Evolutionary conservation across 75 land plant genomes (phyloP).

Genomic region (Larix kaempferi): DNA sequence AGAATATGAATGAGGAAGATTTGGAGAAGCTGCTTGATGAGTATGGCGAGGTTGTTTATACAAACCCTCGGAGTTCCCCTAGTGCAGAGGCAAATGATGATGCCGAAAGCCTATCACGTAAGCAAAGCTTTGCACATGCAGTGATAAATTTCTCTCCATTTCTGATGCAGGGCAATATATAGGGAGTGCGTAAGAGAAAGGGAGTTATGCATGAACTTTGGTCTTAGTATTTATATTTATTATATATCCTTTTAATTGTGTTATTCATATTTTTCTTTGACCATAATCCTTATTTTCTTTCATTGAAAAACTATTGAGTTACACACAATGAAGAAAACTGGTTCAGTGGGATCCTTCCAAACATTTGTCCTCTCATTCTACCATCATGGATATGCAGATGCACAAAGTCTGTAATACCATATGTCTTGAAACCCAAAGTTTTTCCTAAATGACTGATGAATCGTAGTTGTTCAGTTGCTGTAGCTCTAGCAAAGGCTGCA

Average conservation of each 20-base stretch:
- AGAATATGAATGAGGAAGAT: slow-evolving; percentile 56
- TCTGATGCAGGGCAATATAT: background rate
- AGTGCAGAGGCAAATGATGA: slow-evolving; percentile 76
- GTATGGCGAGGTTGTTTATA: slow-evolving; percentile 74
- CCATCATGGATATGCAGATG: too few species aligned
- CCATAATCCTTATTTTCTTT: background rate
- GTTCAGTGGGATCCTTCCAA: background rate
- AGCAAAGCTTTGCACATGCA: slow-evolving; percentile 17
- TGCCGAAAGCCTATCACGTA: slow-evolving; percentile 87
- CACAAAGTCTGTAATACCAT: background rate
- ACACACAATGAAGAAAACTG: background rate
- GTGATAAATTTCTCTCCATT: background rate
- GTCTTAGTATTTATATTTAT: background rate
- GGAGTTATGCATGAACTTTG: background rate
- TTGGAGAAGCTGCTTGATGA: slow-evolving; percentile 71
- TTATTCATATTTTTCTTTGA: background rate
- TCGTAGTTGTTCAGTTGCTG: slow-evolving; percentile 65
- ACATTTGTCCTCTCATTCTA: too few species aligned
- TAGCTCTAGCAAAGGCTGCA: slow-evolving; percentile 87
- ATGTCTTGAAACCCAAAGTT: background rate
- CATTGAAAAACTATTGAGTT: background rate
- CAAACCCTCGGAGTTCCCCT: slow-evolving; percentile 37
- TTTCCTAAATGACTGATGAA: background rate
- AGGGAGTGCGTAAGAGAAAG: background rate
- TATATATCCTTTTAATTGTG: background rate